Evolutionary conservation across 1,284 basidiomycete species (phyloP).

Genomic region (Pascua guehoae): DNA sequence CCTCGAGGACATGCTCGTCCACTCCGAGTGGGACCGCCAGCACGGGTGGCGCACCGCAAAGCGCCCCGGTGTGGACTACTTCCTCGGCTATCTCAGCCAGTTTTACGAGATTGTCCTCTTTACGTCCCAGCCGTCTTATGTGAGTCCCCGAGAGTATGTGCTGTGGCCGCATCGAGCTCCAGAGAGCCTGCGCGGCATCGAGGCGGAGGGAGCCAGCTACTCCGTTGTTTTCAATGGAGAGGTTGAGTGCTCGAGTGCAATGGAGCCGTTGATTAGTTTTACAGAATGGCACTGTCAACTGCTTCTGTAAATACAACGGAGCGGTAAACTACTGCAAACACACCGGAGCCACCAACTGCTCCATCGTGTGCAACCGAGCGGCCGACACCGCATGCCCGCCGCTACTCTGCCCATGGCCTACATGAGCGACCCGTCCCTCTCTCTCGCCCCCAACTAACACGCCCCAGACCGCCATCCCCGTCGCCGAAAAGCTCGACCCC

Average conservation of each 20-base stretch:
- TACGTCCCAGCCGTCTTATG: conserved; percentile 85
- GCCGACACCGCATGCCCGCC: too few relatives aligned
- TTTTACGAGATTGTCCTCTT: conserved; percentile 97
- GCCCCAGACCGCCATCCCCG: conserved; percentile 73
- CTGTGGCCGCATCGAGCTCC: too few relatives aligned
- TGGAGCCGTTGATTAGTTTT: too few relatives aligned
- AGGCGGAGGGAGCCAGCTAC: too few relatives aligned
- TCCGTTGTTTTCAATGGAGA: neutral
- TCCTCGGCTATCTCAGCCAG: conserved; percentile 93
- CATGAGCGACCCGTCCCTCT: too few relatives aligned
- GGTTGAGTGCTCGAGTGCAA: neutral
- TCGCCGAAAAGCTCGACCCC: conserved; percentile 91
- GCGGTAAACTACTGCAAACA: too few relatives aligned
- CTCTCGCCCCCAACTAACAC: too few relatives aligned
- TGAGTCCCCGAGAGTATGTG: conserved; percentile 50
- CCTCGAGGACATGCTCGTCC: conserved; percentile 86
- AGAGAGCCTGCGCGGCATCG: too few relatives aligned
- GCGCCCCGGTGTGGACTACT: conserved; percentile 89
- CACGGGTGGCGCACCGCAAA: conserved; percentile 88
- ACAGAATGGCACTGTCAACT: too few relatives aligned
- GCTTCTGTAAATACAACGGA: too few relatives aligned
- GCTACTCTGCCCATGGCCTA: too few relatives aligned
- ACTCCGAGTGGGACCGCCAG: conserved; percentile 87
- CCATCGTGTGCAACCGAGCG: neutral
- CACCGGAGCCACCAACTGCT: too few relatives aligned